These are phyloP conservation scores for Hypholoma sublateritium DNA, from an alignment of 768 basidiomycete genomes.

Conservation along the genomic window DNA sequence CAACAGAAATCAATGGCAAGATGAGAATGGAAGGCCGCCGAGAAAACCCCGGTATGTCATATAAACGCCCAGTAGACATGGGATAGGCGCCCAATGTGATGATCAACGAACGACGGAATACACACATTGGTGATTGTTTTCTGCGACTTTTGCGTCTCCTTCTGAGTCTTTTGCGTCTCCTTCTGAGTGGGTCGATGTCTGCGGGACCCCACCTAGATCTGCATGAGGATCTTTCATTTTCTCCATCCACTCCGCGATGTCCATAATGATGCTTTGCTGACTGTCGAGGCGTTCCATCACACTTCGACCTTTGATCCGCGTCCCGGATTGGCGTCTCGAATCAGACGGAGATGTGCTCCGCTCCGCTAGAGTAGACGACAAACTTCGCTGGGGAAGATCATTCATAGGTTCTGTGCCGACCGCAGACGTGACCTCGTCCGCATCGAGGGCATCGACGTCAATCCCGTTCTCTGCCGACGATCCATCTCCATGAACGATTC, in stretches of 20 bases:
- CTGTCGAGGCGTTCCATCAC: background rate
- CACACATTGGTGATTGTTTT: background rate
- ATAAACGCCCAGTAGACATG: no score
- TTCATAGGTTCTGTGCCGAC: background rate
- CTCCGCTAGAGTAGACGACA: background rate
- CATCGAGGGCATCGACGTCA: background rate
- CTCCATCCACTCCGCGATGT: background rate
- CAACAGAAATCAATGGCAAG: no score
- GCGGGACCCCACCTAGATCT: background rate
- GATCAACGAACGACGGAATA: no score
- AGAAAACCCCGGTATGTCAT: no score
- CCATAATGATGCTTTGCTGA: background rate
- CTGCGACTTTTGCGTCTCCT: background rate
- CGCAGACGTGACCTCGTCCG: background rate
- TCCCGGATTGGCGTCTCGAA: background rate
- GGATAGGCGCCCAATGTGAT: no score
- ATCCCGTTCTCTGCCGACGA: background rate
- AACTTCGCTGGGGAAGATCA: background rate
- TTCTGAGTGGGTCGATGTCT: background rate
- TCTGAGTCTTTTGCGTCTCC: background rate
- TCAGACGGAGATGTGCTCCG: background rate
- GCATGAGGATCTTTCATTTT: background rate
- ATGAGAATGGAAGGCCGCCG: no score
- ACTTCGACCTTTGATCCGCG: background rate
- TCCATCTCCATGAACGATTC: background rate